Conservation (phyloP, 2,329 filamentous ascomycete species). For the Microdochium trichocladiopsis region DNA sequence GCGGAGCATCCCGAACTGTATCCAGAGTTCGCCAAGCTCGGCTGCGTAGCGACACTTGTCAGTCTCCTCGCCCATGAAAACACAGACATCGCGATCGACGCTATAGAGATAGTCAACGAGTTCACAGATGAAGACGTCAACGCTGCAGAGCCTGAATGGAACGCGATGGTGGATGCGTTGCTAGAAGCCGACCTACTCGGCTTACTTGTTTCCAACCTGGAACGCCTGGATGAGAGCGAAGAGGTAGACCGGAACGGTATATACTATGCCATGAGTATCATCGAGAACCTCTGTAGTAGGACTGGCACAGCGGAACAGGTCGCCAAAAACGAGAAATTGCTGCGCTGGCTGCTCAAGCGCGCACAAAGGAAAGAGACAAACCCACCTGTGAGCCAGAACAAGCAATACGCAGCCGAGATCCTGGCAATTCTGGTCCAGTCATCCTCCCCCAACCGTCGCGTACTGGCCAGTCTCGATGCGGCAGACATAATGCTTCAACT, state of each 20-base stretch:
- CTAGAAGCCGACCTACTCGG: conserved; percentile 65
- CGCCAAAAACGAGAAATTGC: conserved; percentile 57
- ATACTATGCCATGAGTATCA: conserved; percentile 74
- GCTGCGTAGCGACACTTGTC: conserved; percentile 53
- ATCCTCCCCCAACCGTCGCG: conserved; percentile 56
- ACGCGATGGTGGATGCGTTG: conserved; percentile 60
- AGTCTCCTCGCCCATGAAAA: conserved; percentile 88
- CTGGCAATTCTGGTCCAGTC: conserved; percentile 82
- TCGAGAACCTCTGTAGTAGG: conserved; percentile 81
- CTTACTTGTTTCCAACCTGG: conserved; percentile 70
- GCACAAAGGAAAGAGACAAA: conserved; percentile 61
- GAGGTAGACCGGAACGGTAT: conserved; percentile 73
- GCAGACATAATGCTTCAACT: conserved; percentile 77
- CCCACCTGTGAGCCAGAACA: conserved; percentile 67
- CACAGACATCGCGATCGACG: conserved; percentile 89
- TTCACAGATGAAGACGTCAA: conserved; percentile 89
- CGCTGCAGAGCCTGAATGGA: conserved; percentile 76
- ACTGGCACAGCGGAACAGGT: conserved; percentile 63
- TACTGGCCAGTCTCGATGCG: conserved; percentile 59
- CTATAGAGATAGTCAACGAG: conserved; percentile 83
- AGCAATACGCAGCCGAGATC: conserved; percentile 89
- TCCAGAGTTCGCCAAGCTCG: conserved; percentile 19
- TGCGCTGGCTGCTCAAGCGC: conserved; percentile 72
- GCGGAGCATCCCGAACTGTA: conserved; percentile 69
- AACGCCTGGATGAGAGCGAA: conserved; percentile 67